phyloP scores from a whole-genome alignment of 345 rosid genomes.

The Firmiana major region DNA sequence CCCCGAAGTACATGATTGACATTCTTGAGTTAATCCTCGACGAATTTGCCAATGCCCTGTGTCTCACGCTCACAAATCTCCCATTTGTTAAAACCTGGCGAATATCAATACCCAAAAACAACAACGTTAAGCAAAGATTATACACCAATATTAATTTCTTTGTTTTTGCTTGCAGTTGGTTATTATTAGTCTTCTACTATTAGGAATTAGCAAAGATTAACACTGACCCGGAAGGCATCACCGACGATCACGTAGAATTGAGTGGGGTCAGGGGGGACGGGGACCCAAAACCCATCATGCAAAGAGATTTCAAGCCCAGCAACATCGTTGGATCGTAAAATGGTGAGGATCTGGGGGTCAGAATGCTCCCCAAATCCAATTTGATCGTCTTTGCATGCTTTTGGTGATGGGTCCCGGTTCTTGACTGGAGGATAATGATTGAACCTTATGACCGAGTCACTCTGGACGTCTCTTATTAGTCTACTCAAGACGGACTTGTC shows the following conservation, averaged over 20 bases:
- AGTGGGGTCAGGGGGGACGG: constrained; percentile 73
- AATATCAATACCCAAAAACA: neutral
- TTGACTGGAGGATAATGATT: constrained; percentile 70
- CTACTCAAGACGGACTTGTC: constrained; percentile 52
- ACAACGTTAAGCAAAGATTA: neutral
- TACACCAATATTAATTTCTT: neutral
- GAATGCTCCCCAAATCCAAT: constrained; percentile 95
- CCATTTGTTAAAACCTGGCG: constrained; percentile 80
- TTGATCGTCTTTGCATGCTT: constrained; percentile 18
- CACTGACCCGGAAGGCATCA: constrained; percentile 70
- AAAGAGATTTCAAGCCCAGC: constrained; percentile 76
- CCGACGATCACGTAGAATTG: constrained; percentile 81
- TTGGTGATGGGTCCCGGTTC: constrained; percentile 25
- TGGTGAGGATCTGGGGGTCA: constrained; percentile 96
- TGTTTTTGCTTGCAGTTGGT: neutral
- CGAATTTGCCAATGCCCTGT: constrained; percentile 64
- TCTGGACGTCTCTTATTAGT: constrained; percentile 63
- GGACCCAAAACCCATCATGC: constrained; percentile 66
- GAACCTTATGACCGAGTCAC: constrained; percentile 69
- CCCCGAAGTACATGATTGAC: constrained; percentile 86
- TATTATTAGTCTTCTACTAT: neutral
- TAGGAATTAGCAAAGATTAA: neutral
- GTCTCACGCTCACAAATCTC: constrained; percentile 77
- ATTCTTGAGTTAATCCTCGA: constrained; percentile 45
- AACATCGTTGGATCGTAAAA: constrained; percentile 87